These are phyloP conservation scores for Fusarium veterinarium DNA, from an alignment of 2,329 filamentous ascomycete species.

Conservation along the genomic window DNA sequence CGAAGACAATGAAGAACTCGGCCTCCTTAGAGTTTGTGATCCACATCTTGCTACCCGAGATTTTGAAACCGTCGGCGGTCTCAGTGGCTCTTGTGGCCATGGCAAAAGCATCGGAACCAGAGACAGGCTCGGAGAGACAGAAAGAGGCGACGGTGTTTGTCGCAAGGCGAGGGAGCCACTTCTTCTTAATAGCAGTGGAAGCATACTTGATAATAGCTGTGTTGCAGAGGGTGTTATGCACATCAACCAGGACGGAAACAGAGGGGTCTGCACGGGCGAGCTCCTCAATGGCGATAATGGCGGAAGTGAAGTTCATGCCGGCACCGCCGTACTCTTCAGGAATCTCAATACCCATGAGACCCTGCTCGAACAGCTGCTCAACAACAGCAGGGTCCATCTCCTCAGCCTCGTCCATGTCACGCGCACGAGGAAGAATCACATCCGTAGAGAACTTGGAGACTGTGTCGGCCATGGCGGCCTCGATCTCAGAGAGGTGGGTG, in stretches of 20 bases:
- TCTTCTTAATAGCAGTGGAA: conserved; percentile 79
- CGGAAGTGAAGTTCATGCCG: conserved; percentile 98
- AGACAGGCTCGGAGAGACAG: conserved; percentile 91
- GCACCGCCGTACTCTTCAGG: conserved; percentile 96
- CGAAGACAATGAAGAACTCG: conserved; percentile 96
- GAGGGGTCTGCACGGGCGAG: conserved; percentile 93
- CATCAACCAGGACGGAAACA: conserved; percentile 94
- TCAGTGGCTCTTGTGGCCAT: conserved; percentile 90
- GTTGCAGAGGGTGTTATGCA: conserved; percentile 98
- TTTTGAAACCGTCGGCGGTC: conserved; percentile 84
- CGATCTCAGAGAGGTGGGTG: conserved; percentile 89
- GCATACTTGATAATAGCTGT: conserved; percentile 90
- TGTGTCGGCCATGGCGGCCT: conserved; percentile 87
- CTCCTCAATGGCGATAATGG: conserved; percentile 97
- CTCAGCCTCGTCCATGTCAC: conserved; percentile 98
- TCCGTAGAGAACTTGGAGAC: conserved; percentile 93
- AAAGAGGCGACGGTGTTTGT: conserved; percentile 93
- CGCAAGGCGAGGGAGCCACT: conserved; percentile 89
- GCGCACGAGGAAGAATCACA: conserved; percentile 87
- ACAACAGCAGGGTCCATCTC: conserved; percentile 89
- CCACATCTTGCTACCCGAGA: conserved; percentile 98
- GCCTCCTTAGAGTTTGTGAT: conserved; percentile 98
- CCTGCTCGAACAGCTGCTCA: conserved; percentile 96
- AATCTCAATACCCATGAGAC: conserved; percentile 96
- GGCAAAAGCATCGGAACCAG: conserved; percentile 95